Percentiles rank a stretch among this genome's conserved stretches.
Conservation (phyloP, 164 flowering plant genomes). For the Stephania yunnanensis region DNA sequence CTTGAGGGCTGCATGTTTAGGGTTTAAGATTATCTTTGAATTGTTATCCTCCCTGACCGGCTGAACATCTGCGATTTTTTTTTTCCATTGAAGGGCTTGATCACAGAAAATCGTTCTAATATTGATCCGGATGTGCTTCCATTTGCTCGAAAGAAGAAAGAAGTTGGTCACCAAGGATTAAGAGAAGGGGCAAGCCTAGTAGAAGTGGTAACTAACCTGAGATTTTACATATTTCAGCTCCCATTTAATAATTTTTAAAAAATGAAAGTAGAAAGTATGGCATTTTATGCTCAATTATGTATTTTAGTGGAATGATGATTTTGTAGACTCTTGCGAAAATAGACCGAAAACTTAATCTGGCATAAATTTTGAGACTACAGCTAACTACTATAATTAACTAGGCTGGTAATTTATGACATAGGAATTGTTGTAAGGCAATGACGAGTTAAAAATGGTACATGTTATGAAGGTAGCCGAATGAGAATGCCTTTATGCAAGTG, state of each 20-base stretch:
- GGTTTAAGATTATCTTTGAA: no score
- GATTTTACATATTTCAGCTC: neutral
- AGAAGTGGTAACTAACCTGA: constrained; percentile 65
- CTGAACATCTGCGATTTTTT: no score
- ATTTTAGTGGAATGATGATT: neutral
- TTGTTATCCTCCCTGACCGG: no score
- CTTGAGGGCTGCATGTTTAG: no score
- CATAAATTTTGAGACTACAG: neutral
- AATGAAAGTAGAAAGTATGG: neutral
- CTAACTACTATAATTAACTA: no score
- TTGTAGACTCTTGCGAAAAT: neutral
- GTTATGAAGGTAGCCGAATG: no score
- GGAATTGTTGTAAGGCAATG: no score
- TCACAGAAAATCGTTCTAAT: constrained; percentile 73
- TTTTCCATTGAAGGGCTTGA: constrained; percentile 53
- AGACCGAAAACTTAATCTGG: neutral
- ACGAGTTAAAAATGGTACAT: no score
- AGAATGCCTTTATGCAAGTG: no score
- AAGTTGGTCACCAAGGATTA: constrained; percentile 66
- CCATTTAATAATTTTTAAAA: neutral
- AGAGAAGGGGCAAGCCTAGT: constrained; percentile 78
- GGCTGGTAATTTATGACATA: no score
- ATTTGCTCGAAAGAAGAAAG: constrained; percentile 78
- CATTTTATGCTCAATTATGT: neutral
- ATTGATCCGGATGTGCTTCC: constrained; percentile 83